Base-by-base conservation (phyloP, 176 grass and related monocot genomes). In the Zea luxurians region DNA sequence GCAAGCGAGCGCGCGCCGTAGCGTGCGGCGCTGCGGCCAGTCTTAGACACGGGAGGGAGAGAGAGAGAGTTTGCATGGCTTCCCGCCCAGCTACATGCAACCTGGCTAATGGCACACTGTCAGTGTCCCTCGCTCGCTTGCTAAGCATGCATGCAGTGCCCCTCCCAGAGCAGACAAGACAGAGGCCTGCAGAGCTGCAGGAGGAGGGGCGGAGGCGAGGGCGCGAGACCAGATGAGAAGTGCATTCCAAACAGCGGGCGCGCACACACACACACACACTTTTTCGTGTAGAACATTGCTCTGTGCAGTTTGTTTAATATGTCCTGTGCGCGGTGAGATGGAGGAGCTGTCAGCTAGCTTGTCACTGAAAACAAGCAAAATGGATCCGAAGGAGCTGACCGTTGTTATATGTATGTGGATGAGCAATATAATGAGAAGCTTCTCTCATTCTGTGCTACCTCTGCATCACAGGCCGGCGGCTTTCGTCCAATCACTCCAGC, bases 351-450 rank as follows among this genome's bases (percentile, higher is more conserved):
- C 82, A 27, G 27, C 27, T 27, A 73, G 71, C 37, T 71, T 64
- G 58, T 89, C 87, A 89, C 87, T 85, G 87, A 89, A 89, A 85
- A 85, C 78, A 89, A 89, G 87, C 73, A 89, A 78, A 27, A 27
- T 27, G 27, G 27, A 27, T 27, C 27, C 0, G 27, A 27, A 27
- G 27, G 27, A 27, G 27, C 27, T 27, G 27, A 27, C 27, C 27
- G 1, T 27, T 27, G 1, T 27, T 27, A 27, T 27, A 27, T 27
- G 27, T 27, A 27, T 27, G 27, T 27, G 27, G 21, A 48, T 38
- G 13, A 65, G 13, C 13, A 16, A 46, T 74, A 64, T 9, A 27
- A 34, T 38, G 57, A 53, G 46, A 10, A 27, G 27, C 11, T 53
- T 65, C 59, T 73, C 18, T 67, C 48, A 67, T 78, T 78, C 76